Base-by-base conservation (phyloP, 1,284 basidiomycete species). In the Malassezia caprae region DNA sequence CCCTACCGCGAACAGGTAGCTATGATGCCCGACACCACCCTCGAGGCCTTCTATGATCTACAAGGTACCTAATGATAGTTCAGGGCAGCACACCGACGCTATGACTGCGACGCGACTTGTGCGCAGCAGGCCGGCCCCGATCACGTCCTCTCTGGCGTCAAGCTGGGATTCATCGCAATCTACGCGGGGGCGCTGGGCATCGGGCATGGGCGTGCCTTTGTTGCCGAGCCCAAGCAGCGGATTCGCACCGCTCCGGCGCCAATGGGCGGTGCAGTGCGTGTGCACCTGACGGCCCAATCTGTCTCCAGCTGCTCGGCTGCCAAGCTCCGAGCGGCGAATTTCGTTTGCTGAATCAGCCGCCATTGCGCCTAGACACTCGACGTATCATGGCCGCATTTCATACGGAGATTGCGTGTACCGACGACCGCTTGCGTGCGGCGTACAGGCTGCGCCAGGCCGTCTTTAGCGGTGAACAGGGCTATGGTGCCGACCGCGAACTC, bases 401-500 rank as follows among this genome's bases (percentile, higher is more conserved):
- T 19, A 43, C 41, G 24, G 23, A 21, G 19, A 23, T 48, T 26
- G 46, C 46, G 4, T 17, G 21, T 4, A 26, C 31, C 3, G 41
- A 49, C n/a, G 48, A 40, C 26, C 47, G 40, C 4, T 35, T 56
- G 13, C 40, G 32, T 4, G 48, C 42, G 15, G 54, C 54, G 11
- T 56, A 56, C 30, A n/a, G 37, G n/a, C 28, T 57, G 44, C 49
- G 55, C 10, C 21, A 28, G 10, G n/a, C 35, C 23, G 49, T 57
- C 1, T 57, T 57, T 19, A 6, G 4, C 8, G 28, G 19, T 11
- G 55, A 57, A 28, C 55, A 57, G 35, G 55, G 55, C 44, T 57
- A 43, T 17, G 41, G 39, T 17, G 46, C n/a, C 4, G 55, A 51
- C 8, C 55, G 37, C n/a, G 55, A 57, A 13, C 8, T 57, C 6